A percentile compares a stretch with the other conserved stretches of the same genome.
phyloP scores from a whole-genome alignment of 1,139 yeast genomes.

The Debaryomyces coudertii region DNA sequence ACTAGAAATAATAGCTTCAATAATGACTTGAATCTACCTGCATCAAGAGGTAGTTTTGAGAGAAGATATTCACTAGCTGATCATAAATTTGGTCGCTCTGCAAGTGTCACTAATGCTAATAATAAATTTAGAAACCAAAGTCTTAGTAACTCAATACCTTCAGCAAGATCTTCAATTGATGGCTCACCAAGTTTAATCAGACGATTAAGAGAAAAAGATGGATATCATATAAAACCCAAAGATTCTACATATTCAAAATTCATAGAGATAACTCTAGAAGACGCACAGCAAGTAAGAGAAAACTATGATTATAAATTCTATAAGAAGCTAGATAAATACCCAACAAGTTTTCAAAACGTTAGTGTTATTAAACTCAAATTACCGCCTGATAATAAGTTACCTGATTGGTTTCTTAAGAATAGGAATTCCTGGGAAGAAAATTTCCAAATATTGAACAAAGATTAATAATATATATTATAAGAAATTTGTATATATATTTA shows the following conservation, averaged over 20 bases:
- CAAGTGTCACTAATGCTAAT: conserved; percentile 16
- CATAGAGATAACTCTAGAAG: conserved; percentile 19
- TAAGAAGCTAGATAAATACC: conserved; percentile 34
- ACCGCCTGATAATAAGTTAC: conserved; percentile 65
- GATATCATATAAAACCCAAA: conserved; percentile 11
- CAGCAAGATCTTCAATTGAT: conserved; percentile 27
- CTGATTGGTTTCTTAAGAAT: conserved; percentile 70
- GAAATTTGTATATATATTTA: neutral
- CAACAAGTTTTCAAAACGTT: conserved; percentile 38
- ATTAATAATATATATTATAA: conserved; percentile 1
- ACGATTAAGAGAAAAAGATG: conserved; percentile 13
- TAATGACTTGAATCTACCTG: conserved; percentile 25
- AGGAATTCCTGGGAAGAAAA: conserved; percentile 63
- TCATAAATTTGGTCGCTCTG: conserved; percentile 22
- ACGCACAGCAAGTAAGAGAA: conserved; percentile 26
- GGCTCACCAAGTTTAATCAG: conserved; percentile 12
- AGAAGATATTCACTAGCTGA: conserved; percentile 43
- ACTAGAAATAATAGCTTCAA: conserved; percentile 32
- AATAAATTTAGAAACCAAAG: conserved; percentile 32
- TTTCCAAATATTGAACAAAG: conserved; percentile 18
- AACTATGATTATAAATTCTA: conserved; percentile 42
- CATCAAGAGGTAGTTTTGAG: conserved; percentile 28
- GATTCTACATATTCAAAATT: conserved; percentile 15
- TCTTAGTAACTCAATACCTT: conserved; percentile 18
- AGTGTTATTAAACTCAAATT: conserved; percentile 50